These are phyloP conservation scores for Ophiostoma australiae DNA, from an alignment of 2,329 filamentous ascomycete species.

Conservation along the genomic window DNA sequence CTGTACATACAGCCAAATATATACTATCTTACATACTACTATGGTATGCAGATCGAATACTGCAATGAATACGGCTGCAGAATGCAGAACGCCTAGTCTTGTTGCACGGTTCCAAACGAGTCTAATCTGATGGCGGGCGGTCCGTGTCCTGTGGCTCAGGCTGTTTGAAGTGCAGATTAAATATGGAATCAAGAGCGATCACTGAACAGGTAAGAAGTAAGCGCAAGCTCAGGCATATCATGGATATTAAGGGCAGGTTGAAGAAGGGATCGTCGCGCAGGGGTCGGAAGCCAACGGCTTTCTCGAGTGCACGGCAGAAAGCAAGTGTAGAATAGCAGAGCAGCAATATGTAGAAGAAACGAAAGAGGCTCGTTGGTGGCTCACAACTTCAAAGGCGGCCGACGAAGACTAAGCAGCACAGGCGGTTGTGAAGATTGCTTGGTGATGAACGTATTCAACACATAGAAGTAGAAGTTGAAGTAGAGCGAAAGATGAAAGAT, in stretches of 20 bases:
- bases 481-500: neutral
- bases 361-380: too few relatives aligned
- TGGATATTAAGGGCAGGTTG: too few relatives aligned
- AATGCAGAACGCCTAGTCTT: neutral
- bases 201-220: too few relatives aligned
- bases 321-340: too few relatives aligned
- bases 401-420: too few relatives aligned
- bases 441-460: too few relatives aligned
- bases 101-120: neutral
- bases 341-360: too few relatives aligned
- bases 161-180: neutral
- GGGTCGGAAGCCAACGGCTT: neutral
- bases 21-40: neutral
- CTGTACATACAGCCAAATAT: neutral
- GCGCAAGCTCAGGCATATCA: too few relatives aligned
- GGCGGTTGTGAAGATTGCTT: too few relatives aligned
- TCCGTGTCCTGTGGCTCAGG: neutral
- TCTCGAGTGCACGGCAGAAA: too few relatives aligned
- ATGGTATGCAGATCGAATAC: neutral
- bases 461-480: too few relatives aligned
- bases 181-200: neutral
- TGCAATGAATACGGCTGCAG: neutral
- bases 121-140: neutral
- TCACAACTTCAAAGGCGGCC: too few relatives aligned
- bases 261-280: neutral